Evolutionary conservation across 352 stramenopile genomes (phyloP).

Genomic region (Phytophthora ohioensis): DNA sequence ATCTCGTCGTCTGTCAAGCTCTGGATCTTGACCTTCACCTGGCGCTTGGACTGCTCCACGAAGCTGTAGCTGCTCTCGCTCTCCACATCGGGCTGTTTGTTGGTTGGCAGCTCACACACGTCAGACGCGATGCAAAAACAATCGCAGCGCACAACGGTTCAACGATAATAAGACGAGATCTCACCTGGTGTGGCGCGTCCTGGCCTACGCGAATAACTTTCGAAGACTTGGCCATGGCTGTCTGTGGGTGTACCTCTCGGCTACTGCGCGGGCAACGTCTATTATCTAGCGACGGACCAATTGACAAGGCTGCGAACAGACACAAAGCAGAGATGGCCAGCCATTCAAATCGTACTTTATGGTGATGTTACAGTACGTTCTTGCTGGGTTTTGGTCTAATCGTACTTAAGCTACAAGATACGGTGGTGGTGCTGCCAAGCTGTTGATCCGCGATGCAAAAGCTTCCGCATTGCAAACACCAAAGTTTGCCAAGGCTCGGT

Average conservation of each 20-base stretch:
- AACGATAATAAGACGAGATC: background rate
- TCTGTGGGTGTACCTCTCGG: conserved; percentile 17
- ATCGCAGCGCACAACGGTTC: background rate
- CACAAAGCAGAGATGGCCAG: conserved; percentile 40
- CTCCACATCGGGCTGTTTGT: conserved; percentile 72
- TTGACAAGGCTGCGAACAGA: conserved; percentile 29
- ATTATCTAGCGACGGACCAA: conserved; percentile 30
- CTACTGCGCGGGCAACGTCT: conserved; percentile 7
- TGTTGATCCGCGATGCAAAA: background rate
- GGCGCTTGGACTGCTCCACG: conserved; percentile 85
- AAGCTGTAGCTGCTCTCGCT: conserved; percentile 79
- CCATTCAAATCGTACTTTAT: conserved; percentile 28
- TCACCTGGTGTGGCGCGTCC: conserved; percentile 83
- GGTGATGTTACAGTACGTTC: background rate
- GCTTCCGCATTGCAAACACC: too few species aligned
- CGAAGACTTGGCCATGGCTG: conserved; percentile 70
- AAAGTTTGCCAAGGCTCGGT: background rate
- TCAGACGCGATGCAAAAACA: conserved; percentile 14
- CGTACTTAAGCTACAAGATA: background rate
- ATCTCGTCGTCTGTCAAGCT: conserved; percentile 89
- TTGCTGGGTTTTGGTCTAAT: too few species aligned
- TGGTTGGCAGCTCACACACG: conserved; percentile 5
- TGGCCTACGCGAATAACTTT: conserved; percentile 83
- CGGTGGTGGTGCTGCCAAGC: background rate
- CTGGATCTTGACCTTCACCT: conserved; percentile 88